Evolutionary conservation across 106 monocot species (phyloP).

Genomic region (Amphibolis antarctica): DNA sequence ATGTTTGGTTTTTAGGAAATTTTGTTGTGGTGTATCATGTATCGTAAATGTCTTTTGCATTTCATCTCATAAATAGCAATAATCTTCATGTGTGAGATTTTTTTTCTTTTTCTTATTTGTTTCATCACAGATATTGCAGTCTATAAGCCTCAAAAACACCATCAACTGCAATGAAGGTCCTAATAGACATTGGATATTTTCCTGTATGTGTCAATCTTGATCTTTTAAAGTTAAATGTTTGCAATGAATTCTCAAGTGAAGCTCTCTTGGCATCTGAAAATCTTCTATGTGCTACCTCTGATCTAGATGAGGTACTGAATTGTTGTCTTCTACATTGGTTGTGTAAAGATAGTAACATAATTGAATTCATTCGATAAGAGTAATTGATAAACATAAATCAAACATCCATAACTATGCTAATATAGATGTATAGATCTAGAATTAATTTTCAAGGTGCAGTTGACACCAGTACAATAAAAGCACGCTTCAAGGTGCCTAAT

Average conservation of each 20-base stretch:
- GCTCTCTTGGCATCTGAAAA: conserved; percentile 51
- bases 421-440: too few relatives aligned
- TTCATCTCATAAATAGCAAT: not conserved
- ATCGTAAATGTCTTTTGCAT: not conserved
- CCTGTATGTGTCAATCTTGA: conserved; percentile 95
- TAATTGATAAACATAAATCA: too few relatives aligned
- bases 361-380: too few relatives aligned
- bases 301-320: conserved; percentile 59
- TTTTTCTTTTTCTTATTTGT: conserved; percentile 10
- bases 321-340: not conserved
- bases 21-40: too few relatives aligned
- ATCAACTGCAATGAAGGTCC: conserved; percentile 58
- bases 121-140: conserved; percentile 61
- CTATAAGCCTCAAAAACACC: conserved; percentile 67
- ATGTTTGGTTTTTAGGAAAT: too few relatives aligned
- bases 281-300: conserved; percentile 34
- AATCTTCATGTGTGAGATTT: not conserved
- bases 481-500: conserved; percentile 75
- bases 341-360: too few relatives aligned
- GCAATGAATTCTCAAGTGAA: conserved; percentile 55
- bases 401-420: too few relatives aligned
- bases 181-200: conserved; percentile 90
- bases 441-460: conserved; percentile 68
- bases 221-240: conserved; percentile 60
- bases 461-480: conserved; percentile 61